Conservation (phyloP, 2,329 filamentous ascomycete genomes). For the Mollisia scopiformis region DNA sequence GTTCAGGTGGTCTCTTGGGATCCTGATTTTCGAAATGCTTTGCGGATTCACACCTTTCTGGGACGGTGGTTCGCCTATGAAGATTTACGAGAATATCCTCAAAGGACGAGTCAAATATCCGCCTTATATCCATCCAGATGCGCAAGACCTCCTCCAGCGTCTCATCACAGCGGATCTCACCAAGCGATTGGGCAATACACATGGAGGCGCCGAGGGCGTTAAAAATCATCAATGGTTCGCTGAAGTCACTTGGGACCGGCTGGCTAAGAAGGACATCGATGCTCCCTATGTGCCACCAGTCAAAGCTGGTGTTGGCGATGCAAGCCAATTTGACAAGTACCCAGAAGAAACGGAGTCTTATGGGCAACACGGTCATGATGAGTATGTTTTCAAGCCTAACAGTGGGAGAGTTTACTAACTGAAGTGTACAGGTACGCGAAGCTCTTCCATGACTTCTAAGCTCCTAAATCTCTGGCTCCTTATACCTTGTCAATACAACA, state of each 20-base stretch:
- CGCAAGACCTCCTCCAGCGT: constrained; percentile 87
- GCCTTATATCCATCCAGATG: constrained; percentile 91
- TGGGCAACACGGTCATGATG: constrained; percentile 76
- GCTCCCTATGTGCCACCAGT: constrained; percentile 97
- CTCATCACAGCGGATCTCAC: constrained; percentile 95
- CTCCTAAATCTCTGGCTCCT: not conserved
- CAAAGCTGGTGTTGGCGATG: constrained; percentile 89
- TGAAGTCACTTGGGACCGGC: constrained; percentile 95
- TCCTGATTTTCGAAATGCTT: constrained; percentile 99
- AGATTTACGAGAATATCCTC: constrained; percentile 99
- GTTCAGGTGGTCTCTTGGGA: constrained; percentile 93
- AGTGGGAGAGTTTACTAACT: constrained; percentile 2
- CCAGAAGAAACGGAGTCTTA: constrained; percentile 96
- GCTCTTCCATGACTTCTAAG: constrained; percentile 28
- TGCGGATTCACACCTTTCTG: constrained; percentile 99
- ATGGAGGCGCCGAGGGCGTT: constrained; percentile 87
- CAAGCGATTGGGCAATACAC: constrained; percentile 92
- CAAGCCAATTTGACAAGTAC: constrained; percentile 97
- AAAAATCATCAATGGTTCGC: constrained; percentile 97
- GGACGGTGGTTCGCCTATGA: constrained; percentile 97
- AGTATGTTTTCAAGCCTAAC: constrained; percentile 64
- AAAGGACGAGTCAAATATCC: constrained; percentile 96
- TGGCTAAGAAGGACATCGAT: constrained; percentile 96
- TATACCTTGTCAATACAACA: constrained; percentile 11
- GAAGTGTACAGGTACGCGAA: constrained; percentile 21